These are phyloP conservation scores for Bipolaris bicolor DNA, from an alignment of 2,329 filamentous ascomycete genomes.

Conservation along the genomic window DNA sequence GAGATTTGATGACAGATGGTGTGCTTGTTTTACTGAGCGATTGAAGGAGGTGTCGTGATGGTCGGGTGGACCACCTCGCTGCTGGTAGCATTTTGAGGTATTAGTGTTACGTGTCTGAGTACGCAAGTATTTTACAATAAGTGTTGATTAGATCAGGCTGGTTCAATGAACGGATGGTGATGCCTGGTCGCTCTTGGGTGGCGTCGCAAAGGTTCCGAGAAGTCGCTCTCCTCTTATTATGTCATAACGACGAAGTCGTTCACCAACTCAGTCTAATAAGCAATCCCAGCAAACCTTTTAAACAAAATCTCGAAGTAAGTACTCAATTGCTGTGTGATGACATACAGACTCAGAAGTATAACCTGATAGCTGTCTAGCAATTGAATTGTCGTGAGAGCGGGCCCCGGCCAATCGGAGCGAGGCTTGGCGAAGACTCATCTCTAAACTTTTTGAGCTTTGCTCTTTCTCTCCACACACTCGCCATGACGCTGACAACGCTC, in stretches of 20 bases:
- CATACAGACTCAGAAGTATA: background rate
- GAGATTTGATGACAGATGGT: conserved; percentile 27
- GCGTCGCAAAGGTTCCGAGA: conserved; percentile 9
- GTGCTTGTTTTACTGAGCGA: conserved; percentile 32
- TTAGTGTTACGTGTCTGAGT: conserved; percentile 1
- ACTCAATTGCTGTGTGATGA: background rate
- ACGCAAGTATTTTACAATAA: background rate
- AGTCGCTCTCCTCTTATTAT: conserved; percentile 13
- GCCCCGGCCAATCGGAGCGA: conserved; percentile 8
- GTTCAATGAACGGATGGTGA: background rate
- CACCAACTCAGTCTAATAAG: background rate
- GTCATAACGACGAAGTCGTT: conserved; percentile 4
- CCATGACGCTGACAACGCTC: conserved; percentile 19
- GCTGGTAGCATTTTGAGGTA: conserved; percentile 32
- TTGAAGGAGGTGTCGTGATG: conserved; percentile 33
- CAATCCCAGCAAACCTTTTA: background rate
- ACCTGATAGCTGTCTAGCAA: background rate
- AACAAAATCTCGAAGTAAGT: background rate
- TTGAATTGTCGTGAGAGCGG: background rate
- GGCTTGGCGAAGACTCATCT: conserved; percentile 16
- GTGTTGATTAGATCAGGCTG: conserved; percentile 2
- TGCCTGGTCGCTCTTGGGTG: conserved; percentile 7
- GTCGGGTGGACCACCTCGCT: conserved; percentile 36
- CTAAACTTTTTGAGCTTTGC: conserved; percentile 13
- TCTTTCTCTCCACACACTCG: conserved; percentile 9